Evolutionary conservation across 2,329 filamentous ascomycete species (phyloP).

Genomic region (Cadophora sp.): DNA sequence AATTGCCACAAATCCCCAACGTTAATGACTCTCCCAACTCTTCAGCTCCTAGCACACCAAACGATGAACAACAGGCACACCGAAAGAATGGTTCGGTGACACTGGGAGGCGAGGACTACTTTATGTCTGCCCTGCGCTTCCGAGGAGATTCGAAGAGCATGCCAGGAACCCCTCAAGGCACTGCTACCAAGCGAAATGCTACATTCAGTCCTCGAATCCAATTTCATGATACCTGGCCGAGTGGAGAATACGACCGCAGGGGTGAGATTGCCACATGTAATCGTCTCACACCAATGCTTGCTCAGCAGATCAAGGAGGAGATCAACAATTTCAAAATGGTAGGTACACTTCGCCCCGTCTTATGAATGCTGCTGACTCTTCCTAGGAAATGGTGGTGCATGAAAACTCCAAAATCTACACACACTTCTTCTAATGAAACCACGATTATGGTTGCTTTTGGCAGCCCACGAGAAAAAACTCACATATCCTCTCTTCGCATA

Average conservation of each 20-base stretch:
- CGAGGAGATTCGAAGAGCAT: conserved; percentile 80
- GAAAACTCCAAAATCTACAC: conserved; percentile 99
- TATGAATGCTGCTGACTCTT: conserved; percentile 48
- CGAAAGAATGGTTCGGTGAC: conserved; percentile 73
- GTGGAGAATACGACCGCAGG: conserved; percentile 92
- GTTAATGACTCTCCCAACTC: conserved; percentile 81
- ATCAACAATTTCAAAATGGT: conserved; percentile 99
- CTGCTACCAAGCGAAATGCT: conserved; percentile 62
- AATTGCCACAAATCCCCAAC: conserved; percentile 66
- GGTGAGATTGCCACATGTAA: conserved; percentile 98
- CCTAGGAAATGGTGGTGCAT: conserved; percentile 98
- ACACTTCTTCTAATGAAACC: conserved; percentile 89
- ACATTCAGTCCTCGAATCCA: conserved; percentile 92
- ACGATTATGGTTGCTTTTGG: conserved; percentile 40
- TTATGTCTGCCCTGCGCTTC: conserved; percentile 77
- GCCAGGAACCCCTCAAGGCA: conserved; percentile 76
- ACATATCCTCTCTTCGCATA: conserved; percentile 36
- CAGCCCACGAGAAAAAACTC: conserved; percentile 36
- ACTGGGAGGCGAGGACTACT: conserved; percentile 84
- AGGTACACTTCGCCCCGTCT: conserved; percentile 46
- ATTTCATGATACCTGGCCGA: conserved; percentile 96
- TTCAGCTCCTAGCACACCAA: conserved; percentile 86
- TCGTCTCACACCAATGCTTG: conserved; percentile 92
- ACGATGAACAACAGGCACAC: conserved; percentile 74
- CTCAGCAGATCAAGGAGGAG: conserved; percentile 99